Conservation (phyloP, 139 green algal species). For the Closterium sp. region DNA sequence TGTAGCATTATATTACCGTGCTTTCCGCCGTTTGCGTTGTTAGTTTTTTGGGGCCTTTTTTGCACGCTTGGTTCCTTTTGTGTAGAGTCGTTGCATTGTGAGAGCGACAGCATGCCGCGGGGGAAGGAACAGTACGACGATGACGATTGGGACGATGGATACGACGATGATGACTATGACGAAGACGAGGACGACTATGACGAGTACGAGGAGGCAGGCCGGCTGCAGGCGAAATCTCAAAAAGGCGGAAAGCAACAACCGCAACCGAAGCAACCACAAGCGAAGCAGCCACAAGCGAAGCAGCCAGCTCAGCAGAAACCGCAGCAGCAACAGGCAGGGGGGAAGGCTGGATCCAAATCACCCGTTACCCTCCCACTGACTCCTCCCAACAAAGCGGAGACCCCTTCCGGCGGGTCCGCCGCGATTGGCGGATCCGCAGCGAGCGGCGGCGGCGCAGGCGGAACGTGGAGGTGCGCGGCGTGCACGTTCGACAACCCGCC, state of each 20-base stretch:
- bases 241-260: background rate
- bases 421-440: background rate
- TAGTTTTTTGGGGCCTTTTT: no score
- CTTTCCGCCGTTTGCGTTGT: no score
- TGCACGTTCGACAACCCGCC: slow-evolving; percentile 39
- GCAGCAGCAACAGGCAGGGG: background rate
- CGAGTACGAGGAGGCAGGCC: background rate
- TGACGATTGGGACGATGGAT: slow-evolving; percentile 6
- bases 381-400: background rate
- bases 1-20: no score
- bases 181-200: background rate
- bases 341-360: background rate
- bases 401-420: background rate
- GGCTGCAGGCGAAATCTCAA: background rate
- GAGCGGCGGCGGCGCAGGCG: background rate
- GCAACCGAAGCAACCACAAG: background rate
- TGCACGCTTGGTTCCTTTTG: no score
- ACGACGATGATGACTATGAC: background rate
- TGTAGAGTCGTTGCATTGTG: background rate
- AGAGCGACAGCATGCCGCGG: background rate
- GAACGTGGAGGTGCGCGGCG: slow-evolving; percentile 9
- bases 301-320: background rate
- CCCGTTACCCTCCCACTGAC: no score
- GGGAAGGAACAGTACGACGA: slow-evolving; percentile 3
- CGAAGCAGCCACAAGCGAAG: background rate